These are phyloP conservation scores for Hypoxylon sp. DNA, from an alignment of 2,329 filamentous ascomycete genomes.

Conservation along the genomic window DNA sequence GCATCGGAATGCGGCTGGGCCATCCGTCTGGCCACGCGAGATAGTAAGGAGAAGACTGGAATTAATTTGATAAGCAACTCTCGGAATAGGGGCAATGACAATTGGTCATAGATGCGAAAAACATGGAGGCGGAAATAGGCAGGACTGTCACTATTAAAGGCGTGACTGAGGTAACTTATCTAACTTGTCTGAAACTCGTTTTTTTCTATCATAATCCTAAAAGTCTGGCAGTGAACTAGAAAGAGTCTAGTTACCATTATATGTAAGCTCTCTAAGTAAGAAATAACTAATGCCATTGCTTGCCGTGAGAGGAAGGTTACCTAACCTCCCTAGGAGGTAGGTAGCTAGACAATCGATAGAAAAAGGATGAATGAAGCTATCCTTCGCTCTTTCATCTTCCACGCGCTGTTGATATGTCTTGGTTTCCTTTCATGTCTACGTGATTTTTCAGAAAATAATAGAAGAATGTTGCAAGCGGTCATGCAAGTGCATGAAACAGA, in stretches of 20 bases:
- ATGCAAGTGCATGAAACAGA: not conserved
- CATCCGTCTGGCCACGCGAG: slow-evolving; percentile 24
- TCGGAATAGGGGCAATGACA: not conserved
- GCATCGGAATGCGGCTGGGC: slow-evolving; percentile 37
- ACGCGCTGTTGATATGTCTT: not conserved
- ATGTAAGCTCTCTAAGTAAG: too few relatives aligned
- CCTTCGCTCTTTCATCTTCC: not conserved
- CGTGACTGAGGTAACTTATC: too few relatives aligned
- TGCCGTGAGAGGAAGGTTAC: too few relatives aligned
- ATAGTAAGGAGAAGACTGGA: not conserved
- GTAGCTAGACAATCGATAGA: too few relatives aligned
- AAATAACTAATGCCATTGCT: too few relatives aligned
- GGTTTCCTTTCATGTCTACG: not conserved
- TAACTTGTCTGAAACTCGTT: too few relatives aligned
- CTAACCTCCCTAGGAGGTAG: too few relatives aligned
- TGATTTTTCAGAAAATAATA: not conserved
- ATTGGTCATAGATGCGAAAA: not conserved
- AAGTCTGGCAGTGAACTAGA: too few relatives aligned
- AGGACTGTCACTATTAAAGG: too few relatives aligned
- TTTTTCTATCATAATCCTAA: too few relatives aligned
- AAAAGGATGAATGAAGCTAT: not conserved
- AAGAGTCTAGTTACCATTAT: too few relatives aligned
- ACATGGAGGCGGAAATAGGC: not conserved
- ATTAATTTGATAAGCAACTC: not conserved
- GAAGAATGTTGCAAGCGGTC: not conserved